phyloP scores from a whole-genome alignment of 352 stramenopile species.

The Phytophthora megakarya region DNA sequence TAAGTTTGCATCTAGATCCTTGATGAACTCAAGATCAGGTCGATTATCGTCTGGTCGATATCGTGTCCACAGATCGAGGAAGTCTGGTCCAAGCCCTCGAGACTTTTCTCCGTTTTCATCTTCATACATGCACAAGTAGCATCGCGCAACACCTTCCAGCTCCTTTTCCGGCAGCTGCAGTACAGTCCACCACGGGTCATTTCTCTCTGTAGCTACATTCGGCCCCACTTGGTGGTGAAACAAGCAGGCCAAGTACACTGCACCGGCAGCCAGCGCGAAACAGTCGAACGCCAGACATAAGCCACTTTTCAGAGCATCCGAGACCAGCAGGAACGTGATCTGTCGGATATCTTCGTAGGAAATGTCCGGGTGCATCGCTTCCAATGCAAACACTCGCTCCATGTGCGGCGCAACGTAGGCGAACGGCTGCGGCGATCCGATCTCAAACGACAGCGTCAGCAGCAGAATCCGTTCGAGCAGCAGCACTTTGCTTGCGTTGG shows the following conservation, averaged over 20 bases:
- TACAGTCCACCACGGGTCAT: slow-evolving; percentile 76
- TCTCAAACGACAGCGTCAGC: slow-evolving; percentile 77
- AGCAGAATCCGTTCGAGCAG: slow-evolving; percentile 75
- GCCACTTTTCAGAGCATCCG: slow-evolving; percentile 61
- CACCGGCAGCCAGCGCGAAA: slow-evolving; percentile 56
- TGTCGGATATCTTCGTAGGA: slow-evolving; percentile 52
- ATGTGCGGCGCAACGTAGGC: slow-evolving; percentile 60
- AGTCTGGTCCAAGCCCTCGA: slow-evolving; percentile 44
- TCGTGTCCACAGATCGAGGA: slow-evolving; percentile 57
- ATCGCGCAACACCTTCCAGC: slow-evolving; percentile 62
- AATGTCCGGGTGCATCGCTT: slow-evolving; percentile 61
- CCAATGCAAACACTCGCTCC: slow-evolving; percentile 58
- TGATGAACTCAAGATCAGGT: slow-evolving; percentile 68
- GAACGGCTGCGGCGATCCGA: slow-evolving; percentile 71
- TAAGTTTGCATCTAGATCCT: slow-evolving; percentile 58
- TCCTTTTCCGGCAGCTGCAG: slow-evolving; percentile 51
- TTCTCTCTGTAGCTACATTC: slow-evolving; percentile 67
- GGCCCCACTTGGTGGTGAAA: slow-evolving; percentile 55
- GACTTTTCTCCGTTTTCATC: slow-evolving; percentile 40
- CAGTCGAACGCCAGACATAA: slow-evolving; percentile 61
- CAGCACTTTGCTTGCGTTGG: slow-evolving; percentile 62
- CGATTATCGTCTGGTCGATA: slow-evolving; percentile 60
- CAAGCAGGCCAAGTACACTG: slow-evolving; percentile 74
- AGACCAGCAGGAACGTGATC: slow-evolving; percentile 59
- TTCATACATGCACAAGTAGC: slow-evolving; percentile 74